A percentile compares a stretch with the other conserved stretches of the same genome.
phyloP scores from a whole-genome alignment of 768 basidiomycete species.

The Tulasnella sp. region DNA sequence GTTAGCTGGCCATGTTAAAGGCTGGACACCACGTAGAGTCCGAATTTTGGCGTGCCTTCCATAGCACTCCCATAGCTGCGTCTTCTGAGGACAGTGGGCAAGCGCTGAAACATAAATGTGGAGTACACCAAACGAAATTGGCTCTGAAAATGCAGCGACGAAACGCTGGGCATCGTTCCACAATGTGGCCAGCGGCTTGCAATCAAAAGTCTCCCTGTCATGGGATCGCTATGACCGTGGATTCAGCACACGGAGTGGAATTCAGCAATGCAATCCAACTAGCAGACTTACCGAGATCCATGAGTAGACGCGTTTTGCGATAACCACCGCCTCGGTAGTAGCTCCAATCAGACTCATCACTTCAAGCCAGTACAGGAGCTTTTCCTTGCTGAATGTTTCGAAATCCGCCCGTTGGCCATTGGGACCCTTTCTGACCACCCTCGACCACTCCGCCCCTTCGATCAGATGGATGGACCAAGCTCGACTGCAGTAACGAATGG shows the following conservation, averaged over 20 bases:
- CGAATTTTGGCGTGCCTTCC: too few species aligned
- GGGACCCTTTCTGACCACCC: neutral
- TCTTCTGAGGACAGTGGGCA: too few species aligned
- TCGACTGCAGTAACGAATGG: neutral
- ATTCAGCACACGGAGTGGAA: neutral
- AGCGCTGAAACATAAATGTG: too few species aligned
- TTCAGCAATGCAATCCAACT: neutral
- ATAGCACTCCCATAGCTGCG: too few species aligned
- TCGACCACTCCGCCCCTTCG: neutral
- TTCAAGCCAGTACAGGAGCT: neutral
- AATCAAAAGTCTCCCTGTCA: too few species aligned
- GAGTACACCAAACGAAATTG: too few species aligned
- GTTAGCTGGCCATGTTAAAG: too few species aligned
- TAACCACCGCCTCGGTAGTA: neutral
- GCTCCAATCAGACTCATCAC: neutral
- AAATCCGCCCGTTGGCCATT: neutral
- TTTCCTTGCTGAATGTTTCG: neutral
- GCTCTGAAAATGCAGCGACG: too few species aligned
- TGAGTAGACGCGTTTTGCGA: neutral
- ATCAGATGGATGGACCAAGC: neutral
- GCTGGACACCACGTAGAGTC: too few species aligned
- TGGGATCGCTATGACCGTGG: neutral
- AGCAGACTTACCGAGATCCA: neutral
- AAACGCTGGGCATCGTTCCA: too few species aligned
- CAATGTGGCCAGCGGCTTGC: too few species aligned